Conservation (phyloP, 495 filamentous ascomycete species). For the Penicillium samsonianum region DNA sequence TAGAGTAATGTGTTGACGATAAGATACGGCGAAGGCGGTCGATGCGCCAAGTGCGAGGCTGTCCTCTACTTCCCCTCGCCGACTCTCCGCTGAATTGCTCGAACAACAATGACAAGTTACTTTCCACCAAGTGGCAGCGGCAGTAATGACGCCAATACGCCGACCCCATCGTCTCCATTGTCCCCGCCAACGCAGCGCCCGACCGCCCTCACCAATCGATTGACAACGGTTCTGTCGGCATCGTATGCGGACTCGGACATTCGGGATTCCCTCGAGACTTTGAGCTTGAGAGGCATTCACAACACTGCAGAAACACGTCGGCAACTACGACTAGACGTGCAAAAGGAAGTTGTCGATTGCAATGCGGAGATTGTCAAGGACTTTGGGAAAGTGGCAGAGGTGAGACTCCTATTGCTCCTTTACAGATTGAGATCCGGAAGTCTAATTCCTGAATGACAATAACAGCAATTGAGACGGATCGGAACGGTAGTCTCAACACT, state of each 20-base stretch:
- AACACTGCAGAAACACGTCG: constrained; percentile 82
- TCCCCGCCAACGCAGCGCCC: constrained; percentile 42
- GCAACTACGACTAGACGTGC: constrained; percentile 77
- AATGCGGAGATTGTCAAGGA: constrained; percentile 90
- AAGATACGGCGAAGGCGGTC: constrained; percentile 30
- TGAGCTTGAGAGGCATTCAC: constrained; percentile 68
- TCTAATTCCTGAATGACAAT: constrained; percentile 16
- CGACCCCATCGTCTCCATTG: constrained; percentile 36
- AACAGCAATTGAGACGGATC: constrained; percentile 82
- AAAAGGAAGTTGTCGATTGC: constrained; percentile 90
- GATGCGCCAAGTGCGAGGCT: constrained; percentile 17
- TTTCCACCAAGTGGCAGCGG: constrained; percentile 35
- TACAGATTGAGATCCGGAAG: not conserved
- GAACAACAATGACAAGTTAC: constrained; percentile 46
- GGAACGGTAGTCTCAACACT: constrained; percentile 74
- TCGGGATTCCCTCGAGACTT: constrained; percentile 74
- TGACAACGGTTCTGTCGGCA: constrained; percentile 82
- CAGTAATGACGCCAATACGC: constrained; percentile 30
- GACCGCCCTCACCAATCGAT: constrained; percentile 72
- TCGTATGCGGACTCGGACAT: constrained; percentile 94
- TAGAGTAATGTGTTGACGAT: constrained; percentile 21
- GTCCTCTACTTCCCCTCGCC: constrained; percentile 25
- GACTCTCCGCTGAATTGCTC: constrained; percentile 10
- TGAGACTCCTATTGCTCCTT: constrained; percentile 36
- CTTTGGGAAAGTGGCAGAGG: constrained; percentile 89